phyloP scores from a whole-genome alignment of 371 early-diverging fungal species.

The Rhizopus arrhizus region DNA sequence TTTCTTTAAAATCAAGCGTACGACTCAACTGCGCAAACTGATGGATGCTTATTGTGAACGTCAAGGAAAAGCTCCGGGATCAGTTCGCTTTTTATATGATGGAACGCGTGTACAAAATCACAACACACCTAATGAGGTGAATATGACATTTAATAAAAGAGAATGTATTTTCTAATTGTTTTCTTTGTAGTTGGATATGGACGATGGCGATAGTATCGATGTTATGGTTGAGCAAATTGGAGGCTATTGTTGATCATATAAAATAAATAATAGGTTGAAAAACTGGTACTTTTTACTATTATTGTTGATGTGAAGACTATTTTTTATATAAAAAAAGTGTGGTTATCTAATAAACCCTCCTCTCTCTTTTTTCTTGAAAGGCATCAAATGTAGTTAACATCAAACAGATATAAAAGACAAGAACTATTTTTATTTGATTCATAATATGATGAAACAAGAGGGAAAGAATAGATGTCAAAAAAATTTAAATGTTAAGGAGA shows the following conservation, averaged over 20 bases:
- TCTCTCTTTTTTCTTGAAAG: too few species aligned
- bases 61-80: slow-evolving; percentile 71
- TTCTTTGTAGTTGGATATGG: slow-evolving; percentile 84
- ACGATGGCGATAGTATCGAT: slow-evolving; percentile 92
- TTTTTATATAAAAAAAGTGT: too few species aligned
- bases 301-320: too few species aligned
- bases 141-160: not conserved
- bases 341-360: too few species aligned
- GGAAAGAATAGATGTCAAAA: too few species aligned
- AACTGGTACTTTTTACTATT: too few species aligned
- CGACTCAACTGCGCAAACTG: slow-evolving; percentile 85
- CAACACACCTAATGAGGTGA: slow-evolving; percentile 83
- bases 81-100: slow-evolving; percentile 88
- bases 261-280: too few species aligned
- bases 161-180: not conserved
- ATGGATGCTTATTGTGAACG: slow-evolving; percentile 91
- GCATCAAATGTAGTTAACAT: too few species aligned
- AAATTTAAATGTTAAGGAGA: too few species aligned
- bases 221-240: slow-evolving; percentile 93
- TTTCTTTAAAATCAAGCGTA: slow-evolving; percentile 92
- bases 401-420: too few species aligned
- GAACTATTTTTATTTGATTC: too few species aligned
- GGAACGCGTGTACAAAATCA: slow-evolving; percentile 77
- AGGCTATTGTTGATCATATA: slow-evolving; percentile 38
- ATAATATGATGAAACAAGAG: too few species aligned